Evolutionary conservation across 2,329 filamentous ascomycete species (phyloP).

Genomic region (Talaromyces islandicus): DNA sequence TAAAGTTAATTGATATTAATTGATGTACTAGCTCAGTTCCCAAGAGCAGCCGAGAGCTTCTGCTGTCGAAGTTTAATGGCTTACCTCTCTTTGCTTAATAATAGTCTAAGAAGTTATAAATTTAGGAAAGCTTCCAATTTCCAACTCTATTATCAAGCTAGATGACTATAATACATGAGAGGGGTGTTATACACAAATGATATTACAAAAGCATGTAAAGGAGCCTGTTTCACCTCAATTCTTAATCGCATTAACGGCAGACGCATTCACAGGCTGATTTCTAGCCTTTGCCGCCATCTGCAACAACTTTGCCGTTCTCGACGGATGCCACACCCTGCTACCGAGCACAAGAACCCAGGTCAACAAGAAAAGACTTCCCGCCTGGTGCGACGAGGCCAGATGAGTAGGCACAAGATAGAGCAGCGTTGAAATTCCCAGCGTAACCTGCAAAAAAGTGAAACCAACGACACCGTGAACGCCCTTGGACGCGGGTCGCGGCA

Average conservation of each 20-base stretch:
- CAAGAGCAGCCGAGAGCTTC: too few relatives aligned
- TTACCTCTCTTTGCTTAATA: neutral
- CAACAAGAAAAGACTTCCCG: slow-evolving; percentile 76
- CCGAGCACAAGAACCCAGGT: slow-evolving; percentile 76
- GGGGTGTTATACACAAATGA: slow-evolving; percentile 12
- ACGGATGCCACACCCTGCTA: slow-evolving; percentile 69
- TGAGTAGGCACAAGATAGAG: slow-evolving; percentile 89
- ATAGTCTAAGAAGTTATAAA: too few relatives aligned
- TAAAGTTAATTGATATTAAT: too few relatives aligned
- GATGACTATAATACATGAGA: slow-evolving; percentile 9
- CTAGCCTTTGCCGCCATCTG: slow-evolving; percentile 36
- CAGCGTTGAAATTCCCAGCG: slow-evolving; percentile 81
- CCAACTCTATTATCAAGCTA: neutral
- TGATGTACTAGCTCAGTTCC: too few relatives aligned
- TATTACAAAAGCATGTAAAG: neutral
- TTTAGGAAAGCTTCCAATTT: neutral
- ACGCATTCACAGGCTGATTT: slow-evolving; percentile 19
- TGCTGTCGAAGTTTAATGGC: neutral
- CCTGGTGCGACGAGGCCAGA: slow-evolving; percentile 86
- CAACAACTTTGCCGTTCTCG: slow-evolving; percentile 56
- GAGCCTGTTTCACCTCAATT: slow-evolving; percentile 7
- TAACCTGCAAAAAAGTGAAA: slow-evolving; percentile 73
- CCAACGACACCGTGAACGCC: slow-evolving; percentile 76
- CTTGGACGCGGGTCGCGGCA: slow-evolving; percentile 55
- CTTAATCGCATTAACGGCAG: slow-evolving; percentile 18